These are phyloP conservation scores for Ceratocystis huliohia DNA, from an alignment of 2,329 filamentous ascomycete genomes.

Conservation along the genomic window DNA sequence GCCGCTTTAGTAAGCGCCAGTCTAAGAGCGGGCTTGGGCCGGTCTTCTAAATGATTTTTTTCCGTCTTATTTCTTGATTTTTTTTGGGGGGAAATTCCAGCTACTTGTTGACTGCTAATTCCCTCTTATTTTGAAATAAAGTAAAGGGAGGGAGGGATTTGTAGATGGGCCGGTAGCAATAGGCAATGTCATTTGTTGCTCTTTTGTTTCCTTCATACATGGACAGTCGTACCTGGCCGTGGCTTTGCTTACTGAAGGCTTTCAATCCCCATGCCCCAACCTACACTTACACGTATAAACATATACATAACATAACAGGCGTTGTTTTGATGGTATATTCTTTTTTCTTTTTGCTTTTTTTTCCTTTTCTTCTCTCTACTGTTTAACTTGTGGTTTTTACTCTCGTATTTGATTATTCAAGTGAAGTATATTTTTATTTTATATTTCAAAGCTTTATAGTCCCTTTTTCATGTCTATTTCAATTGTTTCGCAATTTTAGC, in stretches of 20 bases:
- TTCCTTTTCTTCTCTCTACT: conserved; percentile 2
- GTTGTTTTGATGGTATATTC: conserved; percentile 18
- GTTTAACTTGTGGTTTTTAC: background rate
- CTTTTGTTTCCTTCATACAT: conserved; percentile 22
- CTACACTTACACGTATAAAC: background rate
- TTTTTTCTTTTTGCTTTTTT: conserved; percentile 10
- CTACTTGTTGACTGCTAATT: no score
- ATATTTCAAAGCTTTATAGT: background rate
- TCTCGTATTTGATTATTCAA: no score
- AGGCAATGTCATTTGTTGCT: conserved; percentile 20
- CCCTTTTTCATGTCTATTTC: no score
- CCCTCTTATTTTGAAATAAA: no score
- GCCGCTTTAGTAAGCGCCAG: conserved; percentile 79
- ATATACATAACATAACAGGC: background rate
- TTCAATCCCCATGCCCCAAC: background rate
- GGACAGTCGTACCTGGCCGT: background rate
- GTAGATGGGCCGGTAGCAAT: no score
- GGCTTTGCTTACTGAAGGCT: background rate
- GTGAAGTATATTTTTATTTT: no score
- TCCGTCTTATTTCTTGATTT: conserved; percentile 20
- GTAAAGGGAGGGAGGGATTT: no score
- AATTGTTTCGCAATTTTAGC: no score
- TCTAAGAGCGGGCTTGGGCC: conserved; percentile 89
- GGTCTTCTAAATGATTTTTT: conserved; percentile 48
- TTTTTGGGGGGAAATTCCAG: background rate